Conservation (phyloP, 2,329 filamentous ascomycete genomes). For the Exophiala alcalophila region DNA sequence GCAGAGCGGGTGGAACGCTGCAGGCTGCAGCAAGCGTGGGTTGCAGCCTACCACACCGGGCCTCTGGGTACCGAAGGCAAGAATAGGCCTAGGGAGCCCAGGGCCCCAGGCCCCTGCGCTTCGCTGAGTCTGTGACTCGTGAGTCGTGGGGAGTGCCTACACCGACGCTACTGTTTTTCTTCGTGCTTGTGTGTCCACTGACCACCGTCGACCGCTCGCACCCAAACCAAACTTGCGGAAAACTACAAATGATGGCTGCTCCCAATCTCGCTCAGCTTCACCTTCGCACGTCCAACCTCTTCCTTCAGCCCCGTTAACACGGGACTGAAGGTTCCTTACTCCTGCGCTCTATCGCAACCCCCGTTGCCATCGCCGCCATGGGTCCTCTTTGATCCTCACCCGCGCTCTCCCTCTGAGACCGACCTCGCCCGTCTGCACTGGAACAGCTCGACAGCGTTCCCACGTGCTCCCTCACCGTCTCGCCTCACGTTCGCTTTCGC, state of each 20-base stretch:
- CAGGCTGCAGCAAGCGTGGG: no score
- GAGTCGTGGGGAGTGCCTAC: no score
- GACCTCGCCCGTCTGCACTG: constrained; percentile 23
- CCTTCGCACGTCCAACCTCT: constrained; percentile 27
- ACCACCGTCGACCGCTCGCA: constrained; percentile 12
- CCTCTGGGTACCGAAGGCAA: no score
- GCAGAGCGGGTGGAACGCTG: no score
- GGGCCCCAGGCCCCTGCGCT: no score
- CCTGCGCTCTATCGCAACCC: constrained; percentile 22
- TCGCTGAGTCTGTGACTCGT: no score
- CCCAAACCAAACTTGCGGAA: constrained; percentile 13
- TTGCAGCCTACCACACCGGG: no score
- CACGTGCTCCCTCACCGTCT: constrained; percentile 24
- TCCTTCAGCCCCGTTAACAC: constrained; percentile 41
- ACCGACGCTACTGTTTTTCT: constrained; percentile 14
- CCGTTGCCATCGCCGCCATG: constrained; percentile 25
- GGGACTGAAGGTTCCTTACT: constrained; percentile 43
- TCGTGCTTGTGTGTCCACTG: constrained; percentile 15
- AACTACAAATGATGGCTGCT: constrained; percentile 27
- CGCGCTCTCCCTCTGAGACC: constrained; percentile 18
- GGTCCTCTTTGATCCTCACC: constrained; percentile 32
- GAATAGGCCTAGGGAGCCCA: no score
- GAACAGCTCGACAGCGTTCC: constrained; percentile 26
- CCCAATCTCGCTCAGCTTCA: constrained; percentile 21
- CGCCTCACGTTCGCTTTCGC: constrained; percentile 17